A percentile compares a stretch with the other conserved stretches of the same genome.
These are phyloP conservation scores for Collybiopsis luxurians DNA, from an alignment of 768 basidiomycete genomes.

Conservation along the genomic window DNA sequence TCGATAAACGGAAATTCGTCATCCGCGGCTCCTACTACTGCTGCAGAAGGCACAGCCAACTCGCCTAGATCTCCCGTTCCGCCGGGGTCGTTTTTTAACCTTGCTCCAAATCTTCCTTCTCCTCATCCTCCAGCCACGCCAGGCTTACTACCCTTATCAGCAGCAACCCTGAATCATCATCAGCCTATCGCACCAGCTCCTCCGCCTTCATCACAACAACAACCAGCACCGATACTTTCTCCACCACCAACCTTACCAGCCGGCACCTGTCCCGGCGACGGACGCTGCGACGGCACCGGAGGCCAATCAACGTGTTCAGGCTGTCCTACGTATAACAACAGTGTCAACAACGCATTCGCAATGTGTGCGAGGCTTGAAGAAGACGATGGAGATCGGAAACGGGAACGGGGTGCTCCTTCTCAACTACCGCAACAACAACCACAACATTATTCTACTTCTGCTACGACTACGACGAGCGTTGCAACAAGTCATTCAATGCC, in stretches of 20 bases:
- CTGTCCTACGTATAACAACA: constrained; percentile 96
- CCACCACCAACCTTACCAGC: constrained; percentile 20
- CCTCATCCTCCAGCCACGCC: constrained; percentile 7
- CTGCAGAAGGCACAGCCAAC: too few relatives aligned
- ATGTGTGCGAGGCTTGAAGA: constrained; percentile 38
- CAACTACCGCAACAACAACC: constrained; percentile 16
- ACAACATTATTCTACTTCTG: constrained; percentile 22
- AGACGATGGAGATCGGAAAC: constrained; percentile 25
- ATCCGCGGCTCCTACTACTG: background rate
- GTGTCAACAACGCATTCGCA: constrained; percentile 74
- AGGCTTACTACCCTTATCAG: too few relatives aligned
- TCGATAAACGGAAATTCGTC: background rate
- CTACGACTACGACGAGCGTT: background rate
- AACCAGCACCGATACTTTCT: too few relatives aligned
- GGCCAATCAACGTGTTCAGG: constrained; percentile 91
- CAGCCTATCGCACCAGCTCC: constrained; percentile 11
- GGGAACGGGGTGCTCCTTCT: constrained; percentile 12
- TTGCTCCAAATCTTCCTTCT: background rate
- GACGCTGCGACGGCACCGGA: constrained; percentile 96
- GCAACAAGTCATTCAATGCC: too few relatives aligned
- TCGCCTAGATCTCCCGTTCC: background rate
- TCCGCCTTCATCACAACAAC: too few relatives aligned
- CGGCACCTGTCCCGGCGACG: constrained; percentile 98
- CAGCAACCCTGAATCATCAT: constrained; percentile 30
- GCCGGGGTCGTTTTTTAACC: background rate